These are phyloP conservation scores for Pythium angustatum DNA, from an alignment of 352 stramenopile genomes.

Conservation along the genomic window DNA sequence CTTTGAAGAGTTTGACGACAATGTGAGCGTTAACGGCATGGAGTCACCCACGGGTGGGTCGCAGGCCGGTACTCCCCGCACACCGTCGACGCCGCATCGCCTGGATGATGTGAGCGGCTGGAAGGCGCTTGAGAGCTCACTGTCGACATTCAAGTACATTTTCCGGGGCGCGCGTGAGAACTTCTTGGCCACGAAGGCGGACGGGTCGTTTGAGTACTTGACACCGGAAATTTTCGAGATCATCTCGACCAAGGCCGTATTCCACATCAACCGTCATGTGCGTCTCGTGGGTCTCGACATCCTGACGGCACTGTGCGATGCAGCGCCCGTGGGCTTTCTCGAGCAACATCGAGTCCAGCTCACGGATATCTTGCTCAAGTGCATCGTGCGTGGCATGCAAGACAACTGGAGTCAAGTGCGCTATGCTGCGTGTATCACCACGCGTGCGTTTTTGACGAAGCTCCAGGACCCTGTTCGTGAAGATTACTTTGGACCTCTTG, in stretches of 20 bases:
- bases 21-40: slow-evolving; percentile 82
- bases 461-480: slow-evolving; percentile 56
- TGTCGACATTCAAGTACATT: slow-evolving; percentile 86
- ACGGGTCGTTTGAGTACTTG: slow-evolving; percentile 55
- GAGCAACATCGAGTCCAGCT: slow-evolving; percentile 40
- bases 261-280: slow-evolving; percentile 96
- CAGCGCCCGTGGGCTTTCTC: slow-evolving; percentile 47
- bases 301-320: slow-evolving; percentile 67
- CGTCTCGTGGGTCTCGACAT: slow-evolving; percentile 85
- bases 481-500: slow-evolving; percentile 75
- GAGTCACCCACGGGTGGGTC: slow-evolving; percentile 57
- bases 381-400: slow-evolving; percentile 80
- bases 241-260: slow-evolving; percentile 75
- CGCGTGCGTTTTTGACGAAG: slow-evolving; percentile 84
- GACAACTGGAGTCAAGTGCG: slow-evolving; percentile 98
- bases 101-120: slow-evolving; percentile 97
- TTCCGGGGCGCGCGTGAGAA: slow-evolving; percentile 72
- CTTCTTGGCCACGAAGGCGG: slow-evolving; percentile 49
- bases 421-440: slow-evolving; percentile 93
- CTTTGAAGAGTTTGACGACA: slow-evolving; percentile 76
- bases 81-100: slow-evolving; percentile 73
- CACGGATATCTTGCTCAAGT: slow-evolving; percentile 57
- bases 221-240: slow-evolving; percentile 64
- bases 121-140: slow-evolving; percentile 94
- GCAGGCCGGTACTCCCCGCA: slow-evolving; percentile 62